Conservation (phyloP, 2,329 filamentous ascomycete species). For the Fusarium bulbicola region DNA sequence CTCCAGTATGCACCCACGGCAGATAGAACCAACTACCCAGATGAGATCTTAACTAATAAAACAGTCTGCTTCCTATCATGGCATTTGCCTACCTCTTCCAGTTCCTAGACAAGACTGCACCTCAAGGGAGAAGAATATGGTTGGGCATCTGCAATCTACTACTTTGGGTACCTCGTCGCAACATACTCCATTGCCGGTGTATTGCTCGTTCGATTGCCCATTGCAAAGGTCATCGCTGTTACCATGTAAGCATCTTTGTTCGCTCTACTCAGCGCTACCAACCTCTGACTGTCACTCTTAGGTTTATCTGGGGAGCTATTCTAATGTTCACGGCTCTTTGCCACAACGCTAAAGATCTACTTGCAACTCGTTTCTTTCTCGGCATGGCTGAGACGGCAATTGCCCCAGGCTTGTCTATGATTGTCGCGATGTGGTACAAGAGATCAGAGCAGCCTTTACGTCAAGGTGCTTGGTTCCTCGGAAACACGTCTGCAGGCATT, state of each 20-base stretch:
- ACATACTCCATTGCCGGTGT: background rate
- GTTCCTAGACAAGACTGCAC: background rate
- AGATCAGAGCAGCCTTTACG: background rate
- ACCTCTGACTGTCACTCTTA: background rate
- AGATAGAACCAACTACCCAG: background rate
- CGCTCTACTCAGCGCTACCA: accelerated
- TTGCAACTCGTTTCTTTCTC: background rate
- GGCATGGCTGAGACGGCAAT: background rate
- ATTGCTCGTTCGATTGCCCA: background rate
- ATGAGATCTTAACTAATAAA: background rate
- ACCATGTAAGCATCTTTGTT: background rate
- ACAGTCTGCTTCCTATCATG: background rate
- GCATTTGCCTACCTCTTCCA: background rate
- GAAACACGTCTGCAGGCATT: background rate
- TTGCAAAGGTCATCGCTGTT: background rate
- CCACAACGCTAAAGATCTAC: background rate
- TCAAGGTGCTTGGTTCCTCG: background rate
- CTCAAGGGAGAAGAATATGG: background rate
- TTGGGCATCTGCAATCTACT: background rate
- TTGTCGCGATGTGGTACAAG: background rate
- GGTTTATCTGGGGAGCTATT: background rate
- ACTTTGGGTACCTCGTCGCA: background rate
- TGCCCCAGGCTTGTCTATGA: background rate
- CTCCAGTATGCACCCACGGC: background rate
- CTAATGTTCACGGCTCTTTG: background rate